Evolutionary conservation across 78 protist species (phyloP), one percentile per base, ranked within the genome.

Genomic region (Parvularia atlantis): DNA sequence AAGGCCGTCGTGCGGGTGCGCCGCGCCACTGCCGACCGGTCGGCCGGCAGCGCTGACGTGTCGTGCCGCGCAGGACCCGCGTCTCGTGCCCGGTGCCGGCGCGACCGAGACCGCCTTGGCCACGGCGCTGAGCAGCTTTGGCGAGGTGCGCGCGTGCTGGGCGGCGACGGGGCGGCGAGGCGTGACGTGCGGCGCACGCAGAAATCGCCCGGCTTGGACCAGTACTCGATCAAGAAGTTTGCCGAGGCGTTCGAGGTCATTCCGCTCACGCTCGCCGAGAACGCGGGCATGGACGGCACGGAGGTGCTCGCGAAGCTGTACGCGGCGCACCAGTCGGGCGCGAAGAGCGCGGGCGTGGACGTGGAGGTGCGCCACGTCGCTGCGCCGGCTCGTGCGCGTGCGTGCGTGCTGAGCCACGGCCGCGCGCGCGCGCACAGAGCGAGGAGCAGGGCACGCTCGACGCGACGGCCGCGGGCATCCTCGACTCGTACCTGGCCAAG

Each of bases 21-120:
- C n/a, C n/a, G n/a, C n/a, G n/a, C n/a, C n/a, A n/a, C n/a, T n/a
- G n/a, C n/a, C n/a, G n/a, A n/a, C n/a, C n/a, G n/a, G n/a, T n/a
- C n/a, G n/a, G n/a, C n/a, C n/a, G n/a, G n/a, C n/a, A n/a, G n/a
- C n/a, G n/a, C n/a, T n/a, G n/a, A n/a, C n/a, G n/a, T n/a, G n/a
- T n/a, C n/a, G n/a, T n/a, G n/a, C n/a, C n/a, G n/a, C 78, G n/a
- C 69, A 68, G 76, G 97, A 95, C 78, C 81, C 78, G 41, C 70
- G 95, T 28, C 78, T 93, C 56, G 68, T 95, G 16, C 84, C 98
- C 28, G 99, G 99, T 56, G 99, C 94, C 37, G 99, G 98, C 59
- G 99, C 98, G 24, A 39, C 71, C 26, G 99, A 97, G 66, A 77
- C 91, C 33, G 95, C 75, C 80, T 78, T 89, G 7, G 85, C 97